Percentiles rank a stretch among this genome's conserved stretches.
phyloP scores from a whole-genome alignment of 2,329 filamentous ascomycete genomes.

The Colletotrichum sp. region DNA sequence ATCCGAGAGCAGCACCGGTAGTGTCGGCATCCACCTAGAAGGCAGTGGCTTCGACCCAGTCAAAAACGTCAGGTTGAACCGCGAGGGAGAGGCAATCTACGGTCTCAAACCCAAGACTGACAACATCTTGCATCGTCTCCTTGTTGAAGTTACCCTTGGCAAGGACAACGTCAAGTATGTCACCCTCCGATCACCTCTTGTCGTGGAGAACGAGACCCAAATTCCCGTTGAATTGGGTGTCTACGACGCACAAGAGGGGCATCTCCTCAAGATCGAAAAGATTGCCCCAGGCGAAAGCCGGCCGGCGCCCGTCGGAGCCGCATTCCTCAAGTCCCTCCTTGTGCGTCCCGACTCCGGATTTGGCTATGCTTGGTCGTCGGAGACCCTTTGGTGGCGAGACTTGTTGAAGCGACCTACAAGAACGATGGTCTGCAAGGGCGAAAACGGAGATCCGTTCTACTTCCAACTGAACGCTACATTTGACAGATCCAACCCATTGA shows the following conservation, averaged over 20 bases:
- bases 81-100: conserved; percentile 94
- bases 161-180: conserved; percentile 98
- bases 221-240: conserved; percentile 94
- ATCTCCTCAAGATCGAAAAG: conserved; percentile 97
- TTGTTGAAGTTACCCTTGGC: conserved; percentile 92
- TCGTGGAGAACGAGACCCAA: conserved; percentile 96
- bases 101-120: conserved; percentile 87
- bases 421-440: conserved; percentile 87
- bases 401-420: conserved; percentile 83
- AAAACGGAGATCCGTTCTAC: conserved; percentile 89
- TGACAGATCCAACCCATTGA: conserved; percentile 83
- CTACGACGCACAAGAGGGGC: conserved; percentile 84
- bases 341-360: conserved; percentile 94
- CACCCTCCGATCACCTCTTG: conserved; percentile 87
- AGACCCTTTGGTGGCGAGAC: conserved; percentile 92
- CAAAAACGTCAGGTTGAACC: conserved; percentile 85
- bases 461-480: conserved; percentile 93
- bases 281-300: conserved; percentile 89
- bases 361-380: conserved; percentile 92
- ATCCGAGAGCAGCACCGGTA: conserved; percentile 79
- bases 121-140: conserved; percentile 82
- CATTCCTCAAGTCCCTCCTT: conserved; percentile 86
- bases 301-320: conserved; percentile 90
- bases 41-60: conserved; percentile 93
- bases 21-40: conserved; percentile 84